Evolutionary conservation across 106 monocot species (phyloP), one percentile per base, ranked within the genome.

Genomic region (Dendrobium chrysotoxum): DNA sequence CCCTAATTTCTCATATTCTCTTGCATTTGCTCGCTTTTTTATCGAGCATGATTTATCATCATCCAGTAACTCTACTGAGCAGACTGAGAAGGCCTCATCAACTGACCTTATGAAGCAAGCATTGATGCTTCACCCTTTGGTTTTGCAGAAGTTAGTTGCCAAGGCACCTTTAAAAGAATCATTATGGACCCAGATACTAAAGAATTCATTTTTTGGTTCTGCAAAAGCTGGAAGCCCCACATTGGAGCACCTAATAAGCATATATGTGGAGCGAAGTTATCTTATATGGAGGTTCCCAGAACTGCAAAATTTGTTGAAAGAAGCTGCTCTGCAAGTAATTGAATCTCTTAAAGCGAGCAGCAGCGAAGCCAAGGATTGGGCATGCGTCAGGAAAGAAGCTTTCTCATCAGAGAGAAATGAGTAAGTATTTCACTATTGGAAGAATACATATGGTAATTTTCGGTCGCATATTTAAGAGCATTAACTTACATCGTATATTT

Each of bases 31-130:
- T 67, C 89, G 91, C 25, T 93, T 89, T 68, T 93, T 91, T 87
- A 75, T 93, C 21, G 99, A 99, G 76, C 79, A 57, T 23, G 88
- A 92, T 64, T 76, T 45, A 64, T 39, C 84, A 64, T 58, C 68
- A 42, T 66, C 41, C 47, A 15, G 13, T 50, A 75, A 84, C 46
- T 73, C 38, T 28, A 23, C 15, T 31, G 38, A 16, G 17, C 23
- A 83, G 79, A 61, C 65, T 40, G 95, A 95, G 35, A 99, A 89
- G 72, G 80, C 95, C 11, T 80, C 85, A 20, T 85, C 99, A 35
- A 73, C 38, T 71, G 95, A 95, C 86, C 91, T 95, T 71, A 95
- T 95, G 99, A 99, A 91, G 75, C 99, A 95, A 82, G 99, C 99
- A 1, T 87, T 99, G 78, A 90, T 99, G 95, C 91, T 99, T 82